Base-by-base conservation (phyloP, 192 early-diverging fungal species). In the Phycomyces nitens region DNA sequence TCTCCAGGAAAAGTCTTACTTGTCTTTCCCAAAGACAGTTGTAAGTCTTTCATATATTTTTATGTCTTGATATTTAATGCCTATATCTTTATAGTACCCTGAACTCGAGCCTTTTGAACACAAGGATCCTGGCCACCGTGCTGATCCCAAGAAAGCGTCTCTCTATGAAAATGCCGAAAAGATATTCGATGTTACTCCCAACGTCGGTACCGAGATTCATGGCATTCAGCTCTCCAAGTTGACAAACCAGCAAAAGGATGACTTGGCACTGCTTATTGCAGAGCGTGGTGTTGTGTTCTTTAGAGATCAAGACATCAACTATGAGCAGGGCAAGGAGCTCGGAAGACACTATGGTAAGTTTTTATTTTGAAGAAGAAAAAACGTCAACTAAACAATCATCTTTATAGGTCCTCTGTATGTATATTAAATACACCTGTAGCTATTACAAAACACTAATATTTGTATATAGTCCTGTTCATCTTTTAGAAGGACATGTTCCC, bases 221-320 rank as follows among this genome's bases (percentile, higher is more conserved):
- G 73, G 73, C 15, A 18, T 75, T 29, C 68, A 68, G 56, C 62
- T 75, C 27, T 44, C 50, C 50, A 2, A 58, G 34, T 66, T 75
- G 58, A 75, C 57, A 14, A 64, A 70, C n/a, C 40, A 67, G 18
- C 73, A 75, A 50, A 70, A 69, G 38, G 56, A 70, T 20, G 73
- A 75, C 39, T 24, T 75, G 10, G 73, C 65, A 21, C 26, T 68
- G n/a, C 39, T 75, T 20, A 65, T 68, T 44, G 73, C 70, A 26
- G 72, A 74, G n/a, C 72, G 72, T 9, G 72, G 72, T 47, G 72
- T 74, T 22, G 72, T 74, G 5, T 74, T 70, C 26, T 74, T 74
- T 47, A 68, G 66, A 55, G 41, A 70, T 8, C 72, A 74, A 49
- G 68, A 74, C 0, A 70, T 74, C 26, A 54, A 58, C 20, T 26